phyloP scores from a whole-genome alignment of 768 basidiomycete genomes.

The Ramaria sp. region DNA sequence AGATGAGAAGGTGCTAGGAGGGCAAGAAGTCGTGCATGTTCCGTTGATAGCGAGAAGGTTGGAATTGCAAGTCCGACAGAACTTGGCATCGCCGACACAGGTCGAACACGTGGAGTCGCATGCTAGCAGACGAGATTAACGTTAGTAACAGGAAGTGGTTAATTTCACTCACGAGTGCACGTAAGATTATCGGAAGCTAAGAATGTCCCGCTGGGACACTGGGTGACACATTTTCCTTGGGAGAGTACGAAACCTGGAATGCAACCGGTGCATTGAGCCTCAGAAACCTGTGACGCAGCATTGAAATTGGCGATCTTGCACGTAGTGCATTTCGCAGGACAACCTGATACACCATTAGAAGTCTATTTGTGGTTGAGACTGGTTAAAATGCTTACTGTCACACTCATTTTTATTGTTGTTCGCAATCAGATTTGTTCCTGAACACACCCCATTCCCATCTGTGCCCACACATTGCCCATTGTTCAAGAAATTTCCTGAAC shows the following conservation, averaged over 20 bases:
- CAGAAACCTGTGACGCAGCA: conserved; percentile 49
- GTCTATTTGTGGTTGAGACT: background rate
- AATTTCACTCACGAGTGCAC: conserved; percentile 48
- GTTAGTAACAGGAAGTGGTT: background rate
- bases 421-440: conserved; percentile 56
- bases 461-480: conserved; percentile 63
- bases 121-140: conserved; percentile 24
- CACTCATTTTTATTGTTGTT: conserved; percentile 79
- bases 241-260: conserved; percentile 67
- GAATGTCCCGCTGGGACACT: conserved; percentile 67
- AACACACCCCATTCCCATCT: conserved; percentile 60
- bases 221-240: conserved; percentile 54
- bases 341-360: conserved; percentile 35
- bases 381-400: conserved; percentile 46
- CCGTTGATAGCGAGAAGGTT: conserved; percentile 60
- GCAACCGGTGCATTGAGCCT: conserved; percentile 69
- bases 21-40: conserved; percentile 66
- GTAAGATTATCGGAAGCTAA: conserved; percentile 63
- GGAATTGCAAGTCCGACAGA: conserved; percentile 64
- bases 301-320: conserved; percentile 69
- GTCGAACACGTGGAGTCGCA: conserved; percentile 67
- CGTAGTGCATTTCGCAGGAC: conserved; percentile 71
- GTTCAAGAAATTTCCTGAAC: conserved; percentile 45
- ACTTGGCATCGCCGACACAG: conserved; percentile 54
- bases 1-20: conserved; percentile 56